Evolutionary conservation across 805 yeast genomes (phyloP), one percentile per base, ranked within the genome.

Genomic region (Candida chauliodis): DNA sequence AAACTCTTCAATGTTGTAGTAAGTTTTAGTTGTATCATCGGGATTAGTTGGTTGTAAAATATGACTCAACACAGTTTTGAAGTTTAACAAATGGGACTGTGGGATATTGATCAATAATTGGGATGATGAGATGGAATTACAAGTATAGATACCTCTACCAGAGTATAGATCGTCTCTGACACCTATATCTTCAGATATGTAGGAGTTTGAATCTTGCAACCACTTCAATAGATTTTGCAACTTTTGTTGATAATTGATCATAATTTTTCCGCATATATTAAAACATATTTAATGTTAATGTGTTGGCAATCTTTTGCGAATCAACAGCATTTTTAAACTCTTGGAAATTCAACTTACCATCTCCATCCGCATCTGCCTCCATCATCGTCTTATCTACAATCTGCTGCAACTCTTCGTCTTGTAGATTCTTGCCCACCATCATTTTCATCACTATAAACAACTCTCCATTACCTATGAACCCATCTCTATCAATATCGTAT

Each of bases 401-500:
- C 61, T 95, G 98, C 59, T 93, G 99, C 40, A 93, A 71, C 53
- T 93, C 96, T 19, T 78, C 79, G 42, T 86, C 95, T 45, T 79
- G 83, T 41, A 95, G 64, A 53, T 93, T 89, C 49, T 79, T 82
- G 1, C 98, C 99, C 19, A 95, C 99, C 99, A 93, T 93, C 78
- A 87, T 85, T 61, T 93, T 86, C 65, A 93, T 69, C 28, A 93
- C 98, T 28, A 91, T 72, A 53, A 83, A 93, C 40, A 93, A 61
- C 62, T 93, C 99, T 17, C 99, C 99, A 56, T 91, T 91, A 2
- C 97, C 90, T 25, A 93, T 87, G 56, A 55, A 89, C 0, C 99
- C 99, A 57, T 93, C 99, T 40, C 88, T 74, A 61, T 93, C 99
- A 46, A 93, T 88, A 56, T 93, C 99, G 56, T 93, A 93, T 14